Evolutionary conservation across 73 alveolate species (phyloP).

Genomic region (Stentor coeruleus): DNA sequence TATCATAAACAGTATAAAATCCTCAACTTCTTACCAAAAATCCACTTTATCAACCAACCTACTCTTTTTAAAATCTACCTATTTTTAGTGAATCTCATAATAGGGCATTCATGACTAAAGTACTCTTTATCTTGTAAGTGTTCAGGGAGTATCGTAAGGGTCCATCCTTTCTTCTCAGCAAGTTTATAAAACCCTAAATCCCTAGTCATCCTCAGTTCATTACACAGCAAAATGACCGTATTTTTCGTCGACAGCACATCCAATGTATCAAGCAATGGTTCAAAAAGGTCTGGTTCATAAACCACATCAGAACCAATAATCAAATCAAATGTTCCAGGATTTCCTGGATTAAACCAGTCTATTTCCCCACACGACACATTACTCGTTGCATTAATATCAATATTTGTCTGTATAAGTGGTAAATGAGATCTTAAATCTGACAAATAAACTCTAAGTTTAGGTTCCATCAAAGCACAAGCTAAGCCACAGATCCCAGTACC

Average conservation of each 20-base stretch:
- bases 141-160: background rate
- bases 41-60: too few relatives aligned
- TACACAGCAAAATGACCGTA: constrained; percentile 22
- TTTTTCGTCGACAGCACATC: background rate
- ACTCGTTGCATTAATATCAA: background rate
- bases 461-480: background rate
- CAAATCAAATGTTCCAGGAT: constrained; percentile 8
- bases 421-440: constrained; percentile 24
- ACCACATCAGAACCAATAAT: constrained; percentile 29
- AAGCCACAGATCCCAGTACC: constrained; percentile 29
- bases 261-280: constrained; percentile 19
- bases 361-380: background rate
- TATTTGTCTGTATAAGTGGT: background rate
- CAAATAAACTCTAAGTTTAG: background rate
- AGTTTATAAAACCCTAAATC: constrained; percentile 6
- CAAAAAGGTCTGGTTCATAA: constrained; percentile 5
- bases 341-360: constrained; percentile 15
- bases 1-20: too few relatives aligned
- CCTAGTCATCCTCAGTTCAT: constrained; percentile 13
- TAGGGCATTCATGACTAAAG: background rate
- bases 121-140: background rate
- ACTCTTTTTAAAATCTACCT: too few relatives aligned
- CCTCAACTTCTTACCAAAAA: too few relatives aligned
- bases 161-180: constrained; percentile 19
- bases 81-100: background rate